Evolutionary conservation across 345 rosid species (phyloP).

Genomic region (Luvunga scandens): DNA sequence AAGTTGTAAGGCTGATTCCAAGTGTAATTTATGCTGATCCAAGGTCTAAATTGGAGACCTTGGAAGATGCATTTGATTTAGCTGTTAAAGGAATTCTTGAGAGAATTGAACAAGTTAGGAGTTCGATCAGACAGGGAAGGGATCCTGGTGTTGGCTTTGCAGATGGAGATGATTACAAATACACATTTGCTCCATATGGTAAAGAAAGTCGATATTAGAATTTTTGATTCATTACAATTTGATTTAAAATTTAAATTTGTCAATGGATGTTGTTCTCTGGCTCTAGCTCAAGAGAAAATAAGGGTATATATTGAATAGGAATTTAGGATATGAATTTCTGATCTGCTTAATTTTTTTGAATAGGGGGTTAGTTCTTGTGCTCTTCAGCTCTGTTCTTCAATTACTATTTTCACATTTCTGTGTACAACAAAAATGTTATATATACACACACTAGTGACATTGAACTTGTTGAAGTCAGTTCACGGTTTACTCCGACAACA

Average conservation of each 20-base stretch:
- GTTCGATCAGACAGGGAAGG: slow-evolving; percentile 40
- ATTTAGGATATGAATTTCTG: not conserved
- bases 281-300: not conserved
- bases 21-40: slow-evolving; percentile 50
- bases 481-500: no score
- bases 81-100: slow-evolving; percentile 59
- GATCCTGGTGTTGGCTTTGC: slow-evolving; percentile 62
- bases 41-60: slow-evolving; percentile 20
- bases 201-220: not conserved
- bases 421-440: not conserved
- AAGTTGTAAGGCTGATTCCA: slow-evolving; percentile 59
- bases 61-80: slow-evolving; percentile 58
- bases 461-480: not conserved
- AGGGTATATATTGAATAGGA: not conserved
- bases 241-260: not conserved
- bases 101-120: slow-evolving; percentile 50
- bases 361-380: not conserved
- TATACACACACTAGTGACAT: not conserved
- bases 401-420: no score
- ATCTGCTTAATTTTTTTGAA: not conserved
- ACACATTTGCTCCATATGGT: not conserved
- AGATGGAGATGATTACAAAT: slow-evolving; percentile 42
- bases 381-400: not conserved
- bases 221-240: not conserved
- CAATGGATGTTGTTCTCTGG: not conserved